Base-by-base conservation (phyloP, 202 grass and related monocot genomes). In the Tripidium arundinaceum region DNA sequence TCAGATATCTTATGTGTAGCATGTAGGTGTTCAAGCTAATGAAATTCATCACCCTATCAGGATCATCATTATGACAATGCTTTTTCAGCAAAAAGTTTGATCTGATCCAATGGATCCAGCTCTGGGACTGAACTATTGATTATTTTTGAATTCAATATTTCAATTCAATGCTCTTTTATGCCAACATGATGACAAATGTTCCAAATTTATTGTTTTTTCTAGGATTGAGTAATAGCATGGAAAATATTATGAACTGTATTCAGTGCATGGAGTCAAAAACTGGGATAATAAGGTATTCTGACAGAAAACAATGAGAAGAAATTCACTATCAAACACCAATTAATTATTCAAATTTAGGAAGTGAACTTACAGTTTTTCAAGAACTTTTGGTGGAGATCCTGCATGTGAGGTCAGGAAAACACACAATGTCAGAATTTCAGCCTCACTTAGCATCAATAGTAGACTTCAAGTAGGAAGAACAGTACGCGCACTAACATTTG, bases 351-450 rank as follows among this genome's bases (percentile, higher is more conserved):
- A 70, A 55, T 77, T 71, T 81, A 66, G 46, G 74, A 79, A 66
- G 19, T 59, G 22, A 64, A 88, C 88, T 84, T 85, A 98, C 96
- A 82, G 61, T 72, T 88, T 85, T 79, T 91, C 27, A 72, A 63
- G 31, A 90, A 87, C 74, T 94, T 93, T 72, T 95, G 96, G 33
- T 95, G 79, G 46, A 95, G 70, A 79, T 98, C 96, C 96, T 98
- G 84, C 79, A 86, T 69, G 29, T 45, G 77, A 68, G 74, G 58
- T 38, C 34, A 86, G 14, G 65, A 65, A 82, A n/a, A 41, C n/a
- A 83, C 8, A 50, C 25, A 27, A 24, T 73, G 18, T 7, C 7
- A 62, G 57, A 74, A 68, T 60, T 47, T 58, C 19, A 58, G 49
- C 8, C 40, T 19, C 31, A 68, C 40, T 75, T 85, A 88, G 22